A percentile compares a stretch with the other conserved stretches of the same genome.
Evolutionary conservation across 2,329 filamentous ascomycete species (phyloP).

Genomic region (Colletotrichum sublineola): DNA sequence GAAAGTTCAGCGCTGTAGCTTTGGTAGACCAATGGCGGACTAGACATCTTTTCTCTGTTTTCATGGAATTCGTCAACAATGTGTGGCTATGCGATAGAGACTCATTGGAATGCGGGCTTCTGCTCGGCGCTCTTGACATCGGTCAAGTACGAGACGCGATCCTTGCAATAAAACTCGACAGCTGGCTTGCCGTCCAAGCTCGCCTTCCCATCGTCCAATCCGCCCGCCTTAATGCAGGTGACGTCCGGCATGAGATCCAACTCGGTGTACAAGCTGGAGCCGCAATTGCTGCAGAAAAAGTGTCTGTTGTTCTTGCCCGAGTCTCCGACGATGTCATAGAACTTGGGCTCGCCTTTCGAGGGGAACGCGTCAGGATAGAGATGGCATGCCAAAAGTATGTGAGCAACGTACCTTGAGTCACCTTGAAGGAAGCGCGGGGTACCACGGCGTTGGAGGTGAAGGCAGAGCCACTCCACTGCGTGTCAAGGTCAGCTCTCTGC

Average conservation of each 20-base stretch:
- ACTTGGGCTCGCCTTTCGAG: conserved; percentile 57
- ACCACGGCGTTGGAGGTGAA: conserved; percentile 68
- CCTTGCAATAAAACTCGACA: conserved; percentile 67
- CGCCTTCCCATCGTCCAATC: conserved; percentile 62
- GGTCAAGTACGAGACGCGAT: conserved; percentile 60
- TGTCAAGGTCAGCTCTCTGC: not conserved
- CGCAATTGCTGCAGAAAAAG: conserved; percentile 67
- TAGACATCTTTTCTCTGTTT: not conserved
- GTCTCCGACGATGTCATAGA: conserved; percentile 61
- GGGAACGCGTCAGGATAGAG: not conserved
- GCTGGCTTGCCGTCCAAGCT: conserved; percentile 57
- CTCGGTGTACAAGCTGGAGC: conserved; percentile 64
- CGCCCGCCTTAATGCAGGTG: conserved; percentile 64
- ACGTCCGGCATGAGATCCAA: conserved; percentile 66
- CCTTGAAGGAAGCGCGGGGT: conserved; percentile 58
- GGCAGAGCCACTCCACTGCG: conserved; percentile 63
- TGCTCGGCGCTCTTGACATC: conserved; percentile 62
- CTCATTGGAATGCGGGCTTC: conserved; percentile 48
- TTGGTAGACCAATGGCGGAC: not conserved
- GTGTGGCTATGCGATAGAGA: not conserved
- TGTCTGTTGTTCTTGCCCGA: conserved; percentile 69
- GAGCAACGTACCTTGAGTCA: conserved; percentile 59
- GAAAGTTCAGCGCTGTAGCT: not conserved
- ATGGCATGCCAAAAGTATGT: not conserved
- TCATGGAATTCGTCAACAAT: not conserved